A percentile compares a stretch with the other conserved stretches of the same genome.
Evolutionary conservation across 2,329 filamentous ascomycete species (phyloP).

Genomic region (Chrysosporium queenslandicum): DNA sequence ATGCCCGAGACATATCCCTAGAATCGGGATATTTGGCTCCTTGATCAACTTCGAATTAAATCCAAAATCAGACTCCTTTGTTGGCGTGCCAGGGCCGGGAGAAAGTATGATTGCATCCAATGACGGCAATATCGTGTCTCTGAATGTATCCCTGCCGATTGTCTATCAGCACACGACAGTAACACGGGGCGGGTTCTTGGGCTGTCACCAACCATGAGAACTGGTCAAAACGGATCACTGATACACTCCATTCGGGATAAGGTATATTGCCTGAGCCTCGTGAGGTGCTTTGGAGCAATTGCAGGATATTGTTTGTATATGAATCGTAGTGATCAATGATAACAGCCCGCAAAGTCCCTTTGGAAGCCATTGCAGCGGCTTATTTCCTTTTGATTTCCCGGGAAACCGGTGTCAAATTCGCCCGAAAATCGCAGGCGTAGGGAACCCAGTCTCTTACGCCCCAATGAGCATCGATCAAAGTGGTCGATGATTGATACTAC

Average conservation of each 20-base stretch:
- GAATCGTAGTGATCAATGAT: conserved; percentile 17
- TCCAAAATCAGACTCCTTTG: conserved; percentile 64
- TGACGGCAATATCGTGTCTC: conserved; percentile 41
- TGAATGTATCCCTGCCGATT: conserved; percentile 25
- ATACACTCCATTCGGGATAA: conserved; percentile 14
- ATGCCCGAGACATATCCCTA: conserved; percentile 85
- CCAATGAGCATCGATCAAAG: background rate
- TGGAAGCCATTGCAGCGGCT: background rate
- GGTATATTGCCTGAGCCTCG: background rate
- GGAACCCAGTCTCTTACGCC: too few relatives aligned
- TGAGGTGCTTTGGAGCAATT: conserved; percentile 13
- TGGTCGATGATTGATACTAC: background rate
- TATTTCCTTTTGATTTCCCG: background rate
- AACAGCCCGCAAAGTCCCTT: conserved; percentile 12
- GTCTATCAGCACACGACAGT: background rate
- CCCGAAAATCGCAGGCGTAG: too few relatives aligned
- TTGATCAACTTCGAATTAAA: conserved; percentile 70
- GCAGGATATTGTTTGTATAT: conserved; percentile 16
- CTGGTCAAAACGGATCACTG: conserved; percentile 16
- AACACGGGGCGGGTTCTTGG: background rate
- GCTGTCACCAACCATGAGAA: conserved; percentile 15
- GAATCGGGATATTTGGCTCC: conserved; percentile 56
- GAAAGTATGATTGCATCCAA: conserved; percentile 85
- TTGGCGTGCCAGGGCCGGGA: conserved; percentile 77
- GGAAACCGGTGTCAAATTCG: too few relatives aligned